Evolutionary conservation across 1,284 basidiomycete genomes (phyloP).

Genomic region (Wolfiporia cocos): DNA sequence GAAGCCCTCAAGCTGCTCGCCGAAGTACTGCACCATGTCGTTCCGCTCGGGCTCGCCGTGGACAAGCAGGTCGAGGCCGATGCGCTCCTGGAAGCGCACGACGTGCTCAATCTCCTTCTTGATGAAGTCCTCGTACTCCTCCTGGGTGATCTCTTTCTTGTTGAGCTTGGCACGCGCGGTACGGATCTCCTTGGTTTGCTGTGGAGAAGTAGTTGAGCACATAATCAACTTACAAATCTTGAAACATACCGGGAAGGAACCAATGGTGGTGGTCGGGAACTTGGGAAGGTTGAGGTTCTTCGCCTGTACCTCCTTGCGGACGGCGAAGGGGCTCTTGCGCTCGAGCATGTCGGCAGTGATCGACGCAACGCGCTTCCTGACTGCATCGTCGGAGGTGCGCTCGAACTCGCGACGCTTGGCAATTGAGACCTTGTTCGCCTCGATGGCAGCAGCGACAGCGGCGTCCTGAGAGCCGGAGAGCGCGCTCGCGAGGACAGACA

Average conservation of each 20-base stretch:
- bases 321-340: constrained; percentile 88
- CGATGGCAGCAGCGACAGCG: constrained; percentile 63
- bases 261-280: constrained; percentile 99
- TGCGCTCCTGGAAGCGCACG: constrained; percentile 94
- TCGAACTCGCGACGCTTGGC: constrained; percentile 96
- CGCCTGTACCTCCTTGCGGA: constrained; percentile 87
- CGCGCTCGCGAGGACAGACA: constrained; percentile 80
- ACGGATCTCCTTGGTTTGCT: constrained; percentile 99
- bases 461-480: constrained; percentile 81
- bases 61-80: constrained; percentile 95
- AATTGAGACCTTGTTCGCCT: constrained; percentile 90
- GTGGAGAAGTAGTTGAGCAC: constrained; percentile 7
- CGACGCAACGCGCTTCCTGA: constrained; percentile 92
- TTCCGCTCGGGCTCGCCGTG: constrained; percentile 99
- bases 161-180: constrained; percentile 90
- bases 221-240: constrained; percentile 3
- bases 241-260: constrained; percentile 83
- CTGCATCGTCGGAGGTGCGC: constrained; percentile 89
- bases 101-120: constrained; percentile 96
- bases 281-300: constrained; percentile 89
- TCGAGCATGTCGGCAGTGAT: constrained; percentile 88
- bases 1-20: constrained; percentile 94
- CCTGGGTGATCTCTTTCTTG: constrained; percentile 87
- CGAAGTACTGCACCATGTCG: constrained; percentile 99
- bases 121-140: constrained; percentile 97